These are phyloP conservation scores for Udeniomyces megalosporus DNA, from an alignment of 768 basidiomycete species.

Conservation along the genomic window DNA sequence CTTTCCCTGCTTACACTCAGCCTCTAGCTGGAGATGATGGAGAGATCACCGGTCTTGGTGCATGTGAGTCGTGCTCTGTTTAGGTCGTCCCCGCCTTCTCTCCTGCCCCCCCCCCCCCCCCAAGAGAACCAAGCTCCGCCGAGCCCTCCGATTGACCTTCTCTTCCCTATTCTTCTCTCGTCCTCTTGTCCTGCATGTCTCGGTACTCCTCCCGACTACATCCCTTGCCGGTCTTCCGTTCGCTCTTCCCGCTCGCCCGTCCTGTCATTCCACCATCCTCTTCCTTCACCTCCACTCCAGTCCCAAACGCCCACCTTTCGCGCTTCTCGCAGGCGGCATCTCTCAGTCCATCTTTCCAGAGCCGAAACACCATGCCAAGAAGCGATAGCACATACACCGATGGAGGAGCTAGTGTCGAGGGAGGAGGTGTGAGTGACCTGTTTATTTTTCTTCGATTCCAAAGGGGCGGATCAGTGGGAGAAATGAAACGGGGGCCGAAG, in stretches of 20 bases:
- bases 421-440: no score
- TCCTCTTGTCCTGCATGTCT: not conserved
- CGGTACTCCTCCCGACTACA: not conserved
- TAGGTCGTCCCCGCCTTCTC: not conserved
- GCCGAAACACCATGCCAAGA: not conserved
- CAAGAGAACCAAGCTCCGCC: not conserved
- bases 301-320: slow-evolving; percentile 1
- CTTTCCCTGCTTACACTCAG: not conserved
- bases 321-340: slow-evolving; percentile 2
- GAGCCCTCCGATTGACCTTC: no score
- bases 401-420: no score
- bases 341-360: no score
- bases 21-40: not conserved
- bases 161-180: not conserved
- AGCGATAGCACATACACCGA: not conserved
- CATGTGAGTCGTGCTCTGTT: not conserved
- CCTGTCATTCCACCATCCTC: not conserved
- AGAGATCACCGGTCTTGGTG: slow-evolving; percentile 13
- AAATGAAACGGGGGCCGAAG: no score
- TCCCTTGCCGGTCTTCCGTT: no score
- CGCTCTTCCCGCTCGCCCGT: not conserved
- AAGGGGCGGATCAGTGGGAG: no score
- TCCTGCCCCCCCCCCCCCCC: not conserved
- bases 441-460: no score
- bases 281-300: not conserved